Evolutionary conservation across 139 green algal genomes (phyloP), one percentile per base, ranked within the genome.

Genomic region (Mychonastes homosphaera): DNA sequence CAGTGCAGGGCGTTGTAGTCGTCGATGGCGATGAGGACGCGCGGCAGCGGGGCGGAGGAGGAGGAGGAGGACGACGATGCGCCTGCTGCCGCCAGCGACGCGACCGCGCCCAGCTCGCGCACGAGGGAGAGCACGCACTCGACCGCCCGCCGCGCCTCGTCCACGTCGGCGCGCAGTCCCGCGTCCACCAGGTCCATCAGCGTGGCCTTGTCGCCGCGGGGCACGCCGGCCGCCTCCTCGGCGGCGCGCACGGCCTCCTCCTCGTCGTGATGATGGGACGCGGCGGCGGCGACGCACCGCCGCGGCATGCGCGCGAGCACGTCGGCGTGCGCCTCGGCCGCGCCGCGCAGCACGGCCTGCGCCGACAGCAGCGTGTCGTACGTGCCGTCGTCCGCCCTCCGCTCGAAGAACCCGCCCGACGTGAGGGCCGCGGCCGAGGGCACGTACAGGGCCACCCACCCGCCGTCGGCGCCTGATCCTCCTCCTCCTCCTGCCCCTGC

Each of bases 331-430:
- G 33, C 35, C 35, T 75, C 53, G 19, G 70, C 13, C 34, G 81
- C 18, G 26, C 50, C 58, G 13, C 56, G 70, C 0, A 90, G 60
- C 6, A 90, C 54, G 44, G 72, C 67, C 51, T 73, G 64, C 2
- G 79, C 82, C 16, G 74, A 77, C 6, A 77, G 71, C 4, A 83
- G 76, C 0, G 76, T 90, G 66, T 90, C 80, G 55, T 69, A 90
- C 6, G 67, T 13, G 33, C 65, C 61, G 30, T 70, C 55, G 12
- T 6, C 26, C 10, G 34, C 46, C 19, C 61, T 41, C 7, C 58
- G 40, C 26, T 67, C 49, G 54, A 77, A 83, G 48, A 48, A 71
- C 29, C 80, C 82, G 30, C 82, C 77, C 10, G 71, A 46, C 7
- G 78, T 69, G 16, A 90, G 47, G 3, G 53, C 53, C 0, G 39